Base-by-base conservation (phyloP, 2,329 filamentous ascomycete genomes). In the Cladorrhinum sp. region DNA sequence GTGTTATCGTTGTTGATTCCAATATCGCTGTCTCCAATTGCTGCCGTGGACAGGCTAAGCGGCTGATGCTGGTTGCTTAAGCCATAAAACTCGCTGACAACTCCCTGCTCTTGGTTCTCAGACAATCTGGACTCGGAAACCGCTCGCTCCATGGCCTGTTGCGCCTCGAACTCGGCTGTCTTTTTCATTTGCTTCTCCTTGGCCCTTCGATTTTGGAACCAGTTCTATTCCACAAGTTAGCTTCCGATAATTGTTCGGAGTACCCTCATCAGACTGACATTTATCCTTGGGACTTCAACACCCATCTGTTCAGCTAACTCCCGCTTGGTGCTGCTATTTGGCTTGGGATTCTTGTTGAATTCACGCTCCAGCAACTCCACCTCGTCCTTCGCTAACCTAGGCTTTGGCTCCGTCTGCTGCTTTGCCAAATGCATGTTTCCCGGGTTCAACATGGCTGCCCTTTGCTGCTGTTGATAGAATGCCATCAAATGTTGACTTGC, bases 191-290 rank as follows among this genome's bases (percentile, higher is more conserved):
- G 85, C 79, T 86, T 86, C 64, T 84, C 83, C 72, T 85, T 83
- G 57, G 85, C 85, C 55, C 85, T 79, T 61, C 85, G 78, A 69
- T 88, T 88, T 66, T 88, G 85, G 68, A 88, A 88, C 85, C 85
- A 88, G 69, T 88, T 88, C 85, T 88, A 55, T n/a, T 23, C 56
- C 36, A 53, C 22, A 54, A 50, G 63, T 67, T 32, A 69, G 63
- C 53, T 48, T 27, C 22, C 22, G 38, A 51, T 54, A 55, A 16
- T 38, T 12, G 4, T 10, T 4, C 9, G 49, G 27, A 50, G n/a
- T 32, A 23, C 38, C 60, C 59, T 49, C 16, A 5, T 22, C 49
- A 24, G 16, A 74, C 75, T 66, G 74, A 87, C 85, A 68, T 88
- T 88, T 65, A 88, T 87, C 64, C 85, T 79, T 18, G 85, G 80